Evolutionary conservation across 345 rosid genomes (phyloP).

Genomic region (Populus tremula): DNA sequence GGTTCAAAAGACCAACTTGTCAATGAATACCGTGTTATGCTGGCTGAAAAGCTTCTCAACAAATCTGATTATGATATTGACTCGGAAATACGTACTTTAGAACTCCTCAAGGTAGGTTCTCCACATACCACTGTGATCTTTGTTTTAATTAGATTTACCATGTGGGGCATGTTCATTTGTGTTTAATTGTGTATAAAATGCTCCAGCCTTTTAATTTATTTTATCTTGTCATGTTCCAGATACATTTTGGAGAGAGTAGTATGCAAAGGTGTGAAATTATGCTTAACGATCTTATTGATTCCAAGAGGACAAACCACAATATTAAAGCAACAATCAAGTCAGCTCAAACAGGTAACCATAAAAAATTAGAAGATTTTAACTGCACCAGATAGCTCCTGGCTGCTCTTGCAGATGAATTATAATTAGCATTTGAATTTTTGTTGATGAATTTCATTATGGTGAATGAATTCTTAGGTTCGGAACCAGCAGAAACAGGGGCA

Average conservation of each 20-base stretch:
- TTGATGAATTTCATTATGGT: constrained; percentile 5
- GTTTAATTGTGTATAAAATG: constrained; percentile 1
- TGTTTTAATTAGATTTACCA: constrained; percentile 1
- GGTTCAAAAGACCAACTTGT: constrained; percentile 96
- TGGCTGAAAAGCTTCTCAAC: constrained; percentile 94
- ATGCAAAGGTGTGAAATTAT: constrained; percentile 98
- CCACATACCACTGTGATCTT: neutral
- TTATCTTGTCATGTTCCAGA: constrained; percentile 40
- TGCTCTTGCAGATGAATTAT: neutral
- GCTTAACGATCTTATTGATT: constrained; percentile 94
- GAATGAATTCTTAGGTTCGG: constrained; percentile 38
- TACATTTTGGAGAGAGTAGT: constrained; percentile 95
- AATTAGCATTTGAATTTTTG: neutral
- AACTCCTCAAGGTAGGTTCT: constrained; percentile 82
- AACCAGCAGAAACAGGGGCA: constrained; percentile 38
- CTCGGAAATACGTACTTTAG: constrained; percentile 86
- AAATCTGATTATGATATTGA: constrained; percentile 94
- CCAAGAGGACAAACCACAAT: constrained; percentile 87
- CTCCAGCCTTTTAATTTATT: neutral
- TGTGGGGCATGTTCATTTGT: neutral
- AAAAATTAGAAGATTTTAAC: constrained; percentile 8
- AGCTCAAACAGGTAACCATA: constrained; percentile 50
- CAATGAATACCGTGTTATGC: constrained; percentile 91
- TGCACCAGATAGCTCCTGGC: constrained; percentile 5
- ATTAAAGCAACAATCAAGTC: constrained; percentile 59